These are phyloP conservation scores for Amphirosellinia nigrospora DNA, from an alignment of 495 filamentous ascomycete species.

Conservation along the genomic window DNA sequence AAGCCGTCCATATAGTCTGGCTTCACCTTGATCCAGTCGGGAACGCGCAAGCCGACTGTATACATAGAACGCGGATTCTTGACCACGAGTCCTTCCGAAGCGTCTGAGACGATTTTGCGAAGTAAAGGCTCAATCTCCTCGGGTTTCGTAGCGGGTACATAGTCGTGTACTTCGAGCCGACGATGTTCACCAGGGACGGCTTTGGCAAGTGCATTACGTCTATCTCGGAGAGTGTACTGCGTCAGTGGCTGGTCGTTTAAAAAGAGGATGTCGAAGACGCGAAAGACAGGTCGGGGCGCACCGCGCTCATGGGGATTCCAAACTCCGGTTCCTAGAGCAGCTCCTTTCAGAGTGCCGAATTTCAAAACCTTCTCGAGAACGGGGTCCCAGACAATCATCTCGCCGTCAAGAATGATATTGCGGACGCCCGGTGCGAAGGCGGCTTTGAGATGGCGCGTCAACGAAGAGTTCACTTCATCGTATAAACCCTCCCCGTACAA, in stretches of 20 bases:
- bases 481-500: slow-evolving; percentile 79
- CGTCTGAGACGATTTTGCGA: slow-evolving; percentile 82
- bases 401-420: slow-evolving; percentile 90
- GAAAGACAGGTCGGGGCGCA: slow-evolving; percentile 79
- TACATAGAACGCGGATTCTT: slow-evolving; percentile 93
- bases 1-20: slow-evolving; percentile 98
- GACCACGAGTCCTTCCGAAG: slow-evolving; percentile 88
- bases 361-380: slow-evolving; percentile 80
- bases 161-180: slow-evolving; percentile 83
- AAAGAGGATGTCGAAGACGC: slow-evolving; percentile 88
- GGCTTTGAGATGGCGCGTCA: slow-evolving; percentile 78
- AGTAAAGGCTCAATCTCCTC: slow-evolving; percentile 79
- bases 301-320: slow-evolving; percentile 72
- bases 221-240: slow-evolving; percentile 80
- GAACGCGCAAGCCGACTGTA: slow-evolving; percentile 86
- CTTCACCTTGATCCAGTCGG: slow-evolving; percentile 99
- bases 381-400: slow-evolving; percentile 99
- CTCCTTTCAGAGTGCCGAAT: slow-evolving; percentile 94
- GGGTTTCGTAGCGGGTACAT: slow-evolving; percentile 66
- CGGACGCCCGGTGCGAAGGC: slow-evolving; percentile 80
- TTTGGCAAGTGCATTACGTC: slow-evolving; percentile 74
- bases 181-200: slow-evolving; percentile 69
- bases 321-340: slow-evolving; percentile 75
- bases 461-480: slow-evolving; percentile 73
- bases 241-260: slow-evolving; percentile 83